Conservation (phyloP, 768 basidiomycete species). For the Cystoderma amianthinum region DNA sequence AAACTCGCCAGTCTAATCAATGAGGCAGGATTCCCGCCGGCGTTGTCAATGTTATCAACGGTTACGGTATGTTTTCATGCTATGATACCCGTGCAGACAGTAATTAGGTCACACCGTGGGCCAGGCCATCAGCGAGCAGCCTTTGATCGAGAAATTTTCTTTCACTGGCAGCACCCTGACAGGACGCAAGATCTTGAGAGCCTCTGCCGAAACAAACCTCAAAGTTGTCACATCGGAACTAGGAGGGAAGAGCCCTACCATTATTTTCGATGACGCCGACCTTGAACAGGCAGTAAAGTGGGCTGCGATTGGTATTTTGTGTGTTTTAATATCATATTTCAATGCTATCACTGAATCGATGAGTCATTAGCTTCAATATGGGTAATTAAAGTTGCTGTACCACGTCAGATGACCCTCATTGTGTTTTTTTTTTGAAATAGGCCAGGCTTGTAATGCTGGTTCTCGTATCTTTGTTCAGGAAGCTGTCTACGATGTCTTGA, state of each 20-base stretch:
- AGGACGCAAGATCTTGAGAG: constrained; percentile 69
- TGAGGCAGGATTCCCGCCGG: constrained; percentile 77
- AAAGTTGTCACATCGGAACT: constrained; percentile 76
- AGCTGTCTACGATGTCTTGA: constrained; percentile 72
- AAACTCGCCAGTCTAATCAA: constrained; percentile 46
- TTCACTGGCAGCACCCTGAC: constrained; percentile 49
- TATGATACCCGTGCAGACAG: not conserved
- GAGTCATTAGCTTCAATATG: constrained; percentile 17
- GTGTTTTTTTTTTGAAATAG: constrained; percentile 46
- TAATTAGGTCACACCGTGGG: constrained; percentile 16
- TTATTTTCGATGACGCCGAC: constrained; percentile 63
- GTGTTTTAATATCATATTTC: constrained; percentile 13
- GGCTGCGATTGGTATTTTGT: constrained; percentile 66
- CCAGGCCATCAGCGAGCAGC: constrained; percentile 3
- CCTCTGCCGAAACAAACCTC: constrained; percentile 68
- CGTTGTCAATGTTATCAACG: constrained; percentile 6
- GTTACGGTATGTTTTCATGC: constrained; percentile 6
- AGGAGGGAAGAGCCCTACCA: constrained; percentile 60
- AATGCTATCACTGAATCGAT: not conserved
- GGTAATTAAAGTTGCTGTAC: constrained; percentile 8
- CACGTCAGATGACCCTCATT: not conserved
- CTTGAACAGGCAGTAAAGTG: constrained; percentile 61
- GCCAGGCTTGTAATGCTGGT: constrained; percentile 81
- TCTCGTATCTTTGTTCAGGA: constrained; percentile 84
- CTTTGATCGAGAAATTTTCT: constrained; percentile 3